Base-by-base conservation (phyloP, 768 basidiomycete species). In the Solioccasus polychromus region DNA sequence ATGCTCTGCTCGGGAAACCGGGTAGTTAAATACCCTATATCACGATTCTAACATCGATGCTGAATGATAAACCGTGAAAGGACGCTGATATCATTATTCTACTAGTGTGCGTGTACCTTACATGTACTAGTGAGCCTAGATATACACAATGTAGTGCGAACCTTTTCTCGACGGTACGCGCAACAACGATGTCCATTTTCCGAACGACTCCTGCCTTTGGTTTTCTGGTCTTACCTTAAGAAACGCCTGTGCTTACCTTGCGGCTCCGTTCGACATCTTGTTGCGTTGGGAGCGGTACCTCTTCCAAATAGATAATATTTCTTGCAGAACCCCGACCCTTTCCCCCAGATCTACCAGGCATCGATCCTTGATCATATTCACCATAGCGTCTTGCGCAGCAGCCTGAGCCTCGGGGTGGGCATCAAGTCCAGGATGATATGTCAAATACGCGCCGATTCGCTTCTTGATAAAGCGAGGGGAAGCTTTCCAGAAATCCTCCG, bases 1-100 rank as follows among this genome's bases (percentile, higher is more conserved):
- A 89, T 60, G 88, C 85, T n/a, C 61, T 89, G 26, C 63, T 85
- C 3, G 78, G 79, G 23, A 76, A 74, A 48, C 67, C 71, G 0
- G 76, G 77, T 23, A 71, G 71, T 42, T 77, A 35, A 58, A 35
- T 24, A 11, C 41, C 12, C 28, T n/a, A 44, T 44, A 41, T 25
- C 35, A 29, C 19, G 28, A 38, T 24, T 12, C 20, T 18, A 36
- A 39, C 31, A 12, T 37, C 48, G 36, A 47, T 42, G 26, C 43
- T 48, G 39, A 28, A 43, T 41, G 37, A 38, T 40, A 47, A 30
- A 42, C 47, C 41, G 49, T 53, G 23, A 35, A 26, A 45, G 41
- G 34, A 51, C 31, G 5, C 0, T 7, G 38, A 44, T 55, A 53
- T 54, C 38, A 54, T 53, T 59, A 58, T 63, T 52, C 24, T 20